These are phyloP conservation scores for Yamadazyma atlantica DNA, from an alignment of 1,139 yeast species.

Conservation along the genomic window DNA sequence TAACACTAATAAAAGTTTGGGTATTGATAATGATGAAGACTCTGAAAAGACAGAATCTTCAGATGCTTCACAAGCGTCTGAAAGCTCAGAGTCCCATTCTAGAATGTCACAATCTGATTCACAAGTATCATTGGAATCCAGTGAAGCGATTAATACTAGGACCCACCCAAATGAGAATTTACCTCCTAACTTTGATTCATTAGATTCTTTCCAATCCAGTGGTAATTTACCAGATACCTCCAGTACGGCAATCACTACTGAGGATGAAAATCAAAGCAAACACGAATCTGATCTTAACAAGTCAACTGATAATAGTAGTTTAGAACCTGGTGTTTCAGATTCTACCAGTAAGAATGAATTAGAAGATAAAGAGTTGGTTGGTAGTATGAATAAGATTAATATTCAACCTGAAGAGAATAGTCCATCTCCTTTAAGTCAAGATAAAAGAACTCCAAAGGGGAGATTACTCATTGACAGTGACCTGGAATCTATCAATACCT, in stretches of 20 bases:
- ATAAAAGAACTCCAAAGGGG: background rate
- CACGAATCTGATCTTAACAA: background rate
- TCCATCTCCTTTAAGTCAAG: background rate
- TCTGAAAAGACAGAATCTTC: background rate
- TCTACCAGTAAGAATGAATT: no score
- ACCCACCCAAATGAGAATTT: background rate
- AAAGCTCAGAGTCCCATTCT: background rate
- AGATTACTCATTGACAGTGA: background rate
- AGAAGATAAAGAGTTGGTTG: background rate
- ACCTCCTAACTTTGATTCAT: conserved; percentile 2
- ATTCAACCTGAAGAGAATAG: background rate
- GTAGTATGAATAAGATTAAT: background rate
- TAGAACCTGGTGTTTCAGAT: background rate
- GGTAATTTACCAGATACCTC: conserved; percentile 11
- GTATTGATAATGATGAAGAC: background rate
- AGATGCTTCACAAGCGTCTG: background rate
- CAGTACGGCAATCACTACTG: conserved; percentile 13
- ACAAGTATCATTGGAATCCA: conserved; percentile 4
- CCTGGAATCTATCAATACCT: background rate
- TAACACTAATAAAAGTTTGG: conserved; percentile 2
- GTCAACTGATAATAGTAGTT: background rate
- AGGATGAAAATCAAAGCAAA: conserved; percentile 7
- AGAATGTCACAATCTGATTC: conserved; percentile 2
- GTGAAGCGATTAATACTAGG: background rate
- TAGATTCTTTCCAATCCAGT: conserved; percentile 6